Conservation (phyloP, 768 basidiomycete species). For the Leccinum imitatum region DNA sequence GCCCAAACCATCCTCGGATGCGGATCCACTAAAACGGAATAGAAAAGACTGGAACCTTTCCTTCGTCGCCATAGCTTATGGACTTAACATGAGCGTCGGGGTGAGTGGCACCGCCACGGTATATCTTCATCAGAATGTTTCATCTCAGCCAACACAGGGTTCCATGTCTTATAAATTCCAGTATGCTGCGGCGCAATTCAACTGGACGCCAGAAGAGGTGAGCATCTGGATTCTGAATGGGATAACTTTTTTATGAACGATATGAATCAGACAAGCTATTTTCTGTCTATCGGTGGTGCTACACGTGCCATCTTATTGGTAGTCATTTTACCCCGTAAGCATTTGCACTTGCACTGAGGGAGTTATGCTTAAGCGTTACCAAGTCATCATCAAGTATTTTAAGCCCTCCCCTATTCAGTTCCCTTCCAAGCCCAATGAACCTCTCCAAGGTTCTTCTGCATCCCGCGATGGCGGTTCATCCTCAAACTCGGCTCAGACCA, state of each 20-base stretch:
- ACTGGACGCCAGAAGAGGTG: slow-evolving; percentile 68
- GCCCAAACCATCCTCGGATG: slow-evolving; percentile 37
- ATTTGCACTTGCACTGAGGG: slow-evolving; percentile 2
- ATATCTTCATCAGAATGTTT: neutral
- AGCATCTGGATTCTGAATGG: slow-evolving; percentile 14
- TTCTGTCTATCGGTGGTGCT: slow-evolving; percentile 53
- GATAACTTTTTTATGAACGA: neutral
- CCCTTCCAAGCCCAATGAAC: slow-evolving; percentile 16
- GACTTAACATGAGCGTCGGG: slow-evolving; percentile 41
- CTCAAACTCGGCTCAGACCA: slow-evolving; percentile 2
- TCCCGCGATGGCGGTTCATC: slow-evolving; percentile 1
- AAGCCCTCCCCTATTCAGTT: slow-evolving; percentile 40
- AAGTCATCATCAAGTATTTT: slow-evolving; percentile 56
- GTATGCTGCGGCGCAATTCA: slow-evolving; percentile 59
- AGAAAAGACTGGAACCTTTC: slow-evolving; percentile 66
- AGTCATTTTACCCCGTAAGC: slow-evolving; percentile 59
- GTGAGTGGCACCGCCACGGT: slow-evolving; percentile 36
- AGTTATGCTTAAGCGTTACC: neutral
- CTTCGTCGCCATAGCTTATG: slow-evolving; percentile 53
- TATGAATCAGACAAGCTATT: slow-evolving; percentile 64
- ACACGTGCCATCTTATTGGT: slow-evolving; percentile 56
- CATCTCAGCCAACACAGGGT: slow-evolving; percentile 41
- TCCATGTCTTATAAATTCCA: slow-evolving; percentile 60
- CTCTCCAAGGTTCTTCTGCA: slow-evolving; percentile 13
- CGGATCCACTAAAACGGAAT: slow-evolving; percentile 40